Conservation (phyloP, 2,329 filamentous ascomycete species). For the Fusarium domesticum region DNA sequence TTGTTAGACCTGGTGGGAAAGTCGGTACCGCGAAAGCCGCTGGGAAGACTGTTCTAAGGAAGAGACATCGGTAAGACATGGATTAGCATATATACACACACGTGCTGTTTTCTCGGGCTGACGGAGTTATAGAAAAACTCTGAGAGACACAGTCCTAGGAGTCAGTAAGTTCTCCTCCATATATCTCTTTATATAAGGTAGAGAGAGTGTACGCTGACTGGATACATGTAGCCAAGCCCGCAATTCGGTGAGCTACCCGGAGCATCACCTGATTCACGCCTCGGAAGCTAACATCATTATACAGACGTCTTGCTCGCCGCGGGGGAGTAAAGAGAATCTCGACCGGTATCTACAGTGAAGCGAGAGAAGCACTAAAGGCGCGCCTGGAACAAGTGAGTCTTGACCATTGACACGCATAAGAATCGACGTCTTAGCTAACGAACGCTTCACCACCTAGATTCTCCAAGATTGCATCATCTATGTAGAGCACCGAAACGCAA, state of each 20-base stretch:
- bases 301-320: slow-evolving; percentile 67
- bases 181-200: neutral
- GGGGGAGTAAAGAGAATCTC: slow-evolving; percentile 76
- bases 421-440: neutral
- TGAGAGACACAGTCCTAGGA: slow-evolving; percentile 46
- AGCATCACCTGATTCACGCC: neutral
- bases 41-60: slow-evolving; percentile 26
- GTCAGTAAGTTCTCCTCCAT: slow-evolving; percentile 45
- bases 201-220: slow-evolving; percentile 3
- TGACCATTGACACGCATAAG: neutral
- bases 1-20: neutral
- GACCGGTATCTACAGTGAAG: slow-evolving; percentile 59
- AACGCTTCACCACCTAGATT: slow-evolving; percentile 42
- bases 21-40: neutral
- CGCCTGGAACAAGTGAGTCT: slow-evolving; percentile 47
- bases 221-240: slow-evolving; percentile 48
- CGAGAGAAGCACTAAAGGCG: slow-evolving; percentile 48
- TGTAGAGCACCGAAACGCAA: slow-evolving; percentile 52
- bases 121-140: slow-evolving; percentile 45
- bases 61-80: slow-evolving; percentile 25
- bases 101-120: too few relatives aligned
- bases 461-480: slow-evolving; percentile 48
- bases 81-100: too few relatives aligned
- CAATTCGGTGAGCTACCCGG: slow-evolving; percentile 45
- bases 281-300: neutral